These are phyloP conservation scores for Silene noctiflora DNA, from an alignment of 179 eudicot genomes.

Conservation along the genomic window DNA sequence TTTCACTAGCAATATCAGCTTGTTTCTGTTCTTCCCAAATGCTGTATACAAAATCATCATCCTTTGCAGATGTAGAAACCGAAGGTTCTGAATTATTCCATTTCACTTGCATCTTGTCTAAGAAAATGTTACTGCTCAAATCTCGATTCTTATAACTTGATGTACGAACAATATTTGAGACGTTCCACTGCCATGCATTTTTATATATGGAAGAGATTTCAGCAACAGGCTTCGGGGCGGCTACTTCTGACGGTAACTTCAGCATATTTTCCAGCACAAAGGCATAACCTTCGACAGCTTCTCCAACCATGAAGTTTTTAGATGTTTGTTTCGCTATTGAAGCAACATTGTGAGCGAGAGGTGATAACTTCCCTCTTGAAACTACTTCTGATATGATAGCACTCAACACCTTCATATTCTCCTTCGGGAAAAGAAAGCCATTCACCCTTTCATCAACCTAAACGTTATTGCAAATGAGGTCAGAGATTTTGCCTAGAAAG, in stretches of 20 bases:
- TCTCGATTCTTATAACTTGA: conserved; percentile 31
- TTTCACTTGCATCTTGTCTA: conserved; percentile 48
- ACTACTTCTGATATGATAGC: conserved; percentile 46
- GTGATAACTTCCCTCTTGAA: conserved; percentile 58
- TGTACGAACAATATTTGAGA: conserved; percentile 41
- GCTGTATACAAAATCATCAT: conserved; percentile 47
- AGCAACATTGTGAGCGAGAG: conserved; percentile 60
- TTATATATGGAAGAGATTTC: conserved; percentile 51
- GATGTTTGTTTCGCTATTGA: conserved; percentile 57
- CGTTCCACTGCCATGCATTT: conserved; percentile 68
- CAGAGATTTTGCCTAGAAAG: conserved; percentile 26
- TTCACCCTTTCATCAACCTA: conserved; percentile 87
- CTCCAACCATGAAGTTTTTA: conserved; percentile 59
- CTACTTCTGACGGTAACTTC: conserved; percentile 73
- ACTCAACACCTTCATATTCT: conserved; percentile 48
- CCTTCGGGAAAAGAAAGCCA: conserved; percentile 75
- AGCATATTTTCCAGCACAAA: conserved; percentile 54
- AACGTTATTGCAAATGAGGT: conserved; percentile 32
- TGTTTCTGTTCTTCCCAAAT: conserved; percentile 78
- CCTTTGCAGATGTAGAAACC: conserved; percentile 25
- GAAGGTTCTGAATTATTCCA: conserved; percentile 35
- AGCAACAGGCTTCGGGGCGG: conserved; percentile 43
- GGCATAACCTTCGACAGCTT: conserved; percentile 72
- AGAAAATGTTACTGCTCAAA: conserved; percentile 30
- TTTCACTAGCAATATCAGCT: conserved; percentile 36